phyloP scores from a whole-genome alignment of 768 basidiomycete species.

The Lentinula guzmanii region DNA sequence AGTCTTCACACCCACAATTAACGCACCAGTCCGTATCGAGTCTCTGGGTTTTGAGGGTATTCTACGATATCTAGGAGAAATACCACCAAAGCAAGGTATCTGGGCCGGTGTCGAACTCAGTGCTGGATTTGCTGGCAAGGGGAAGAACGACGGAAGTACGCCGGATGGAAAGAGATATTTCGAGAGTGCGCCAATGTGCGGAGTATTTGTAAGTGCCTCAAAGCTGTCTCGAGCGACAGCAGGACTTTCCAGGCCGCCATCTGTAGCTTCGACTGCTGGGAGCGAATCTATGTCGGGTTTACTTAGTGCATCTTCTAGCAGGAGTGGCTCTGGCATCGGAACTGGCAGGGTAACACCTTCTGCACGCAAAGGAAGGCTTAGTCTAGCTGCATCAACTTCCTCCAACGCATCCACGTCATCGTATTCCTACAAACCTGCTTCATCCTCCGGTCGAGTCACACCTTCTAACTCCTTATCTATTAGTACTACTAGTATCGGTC shows the following conservation, averaged over 20 bases:
- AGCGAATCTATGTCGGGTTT: constrained; percentile 2
- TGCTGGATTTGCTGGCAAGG: constrained; percentile 82
- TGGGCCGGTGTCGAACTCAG: constrained; percentile 94
- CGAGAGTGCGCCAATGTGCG: constrained; percentile 74
- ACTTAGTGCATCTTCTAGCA: constrained; percentile 19
- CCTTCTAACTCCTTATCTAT: constrained; percentile 34
- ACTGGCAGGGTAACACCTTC: constrained; percentile 58
- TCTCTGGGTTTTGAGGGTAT: constrained; percentile 85
- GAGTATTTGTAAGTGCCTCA: constrained; percentile 80
- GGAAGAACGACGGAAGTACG: constrained; percentile 87
- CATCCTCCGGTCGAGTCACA: constrained; percentile 38
- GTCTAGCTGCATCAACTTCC: constrained; percentile 35
- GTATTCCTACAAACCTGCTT: constrained; percentile 14
- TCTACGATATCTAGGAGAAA: constrained; percentile 75
- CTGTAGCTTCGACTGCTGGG: constrained; percentile 49
- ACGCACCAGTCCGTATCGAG: constrained; percentile 62
- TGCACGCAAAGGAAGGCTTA: constrained; percentile 37
- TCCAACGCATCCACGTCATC: constrained; percentile 18
- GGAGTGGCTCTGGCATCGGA: constrained; percentile 31
- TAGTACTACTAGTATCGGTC: constrained; percentile 25
- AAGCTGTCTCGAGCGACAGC: constrained; percentile 81
- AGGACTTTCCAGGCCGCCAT: constrained; percentile 43
- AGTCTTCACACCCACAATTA: neutral
- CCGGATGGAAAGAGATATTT: constrained; percentile 73
- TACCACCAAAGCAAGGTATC: constrained; percentile 81